A percentile compares a stretch with the other conserved stretches of the same genome.
phyloP scores from a whole-genome alignment of 176 grass and related monocot species.

The Rhipidocladum racemiflorum region DNA sequence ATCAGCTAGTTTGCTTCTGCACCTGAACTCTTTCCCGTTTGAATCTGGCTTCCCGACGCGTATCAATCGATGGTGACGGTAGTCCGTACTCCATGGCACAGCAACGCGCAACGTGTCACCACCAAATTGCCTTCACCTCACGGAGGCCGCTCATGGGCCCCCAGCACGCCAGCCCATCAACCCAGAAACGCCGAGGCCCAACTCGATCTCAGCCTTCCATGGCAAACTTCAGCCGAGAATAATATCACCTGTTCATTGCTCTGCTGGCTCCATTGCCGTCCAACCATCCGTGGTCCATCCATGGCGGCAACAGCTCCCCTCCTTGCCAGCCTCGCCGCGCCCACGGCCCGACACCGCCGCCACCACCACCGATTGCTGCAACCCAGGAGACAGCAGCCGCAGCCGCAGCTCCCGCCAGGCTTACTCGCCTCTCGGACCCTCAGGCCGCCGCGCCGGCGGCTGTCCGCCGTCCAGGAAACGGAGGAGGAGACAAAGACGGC shows the following conservation, averaged over 20 bases:
- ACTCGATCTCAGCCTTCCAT: slow-evolving; percentile 24
- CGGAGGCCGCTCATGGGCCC: background rate
- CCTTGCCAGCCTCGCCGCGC: slow-evolving; percentile 32
- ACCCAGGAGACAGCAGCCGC: background rate
- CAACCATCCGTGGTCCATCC: slow-evolving; percentile 11
- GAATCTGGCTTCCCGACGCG: background rate
- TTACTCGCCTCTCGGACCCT: background rate
- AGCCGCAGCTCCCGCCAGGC: background rate
- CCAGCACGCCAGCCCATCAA: background rate
- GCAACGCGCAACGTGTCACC: slow-evolving; percentile 37
- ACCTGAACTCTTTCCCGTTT: background rate
- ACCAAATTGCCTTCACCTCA: slow-evolving; percentile 24
- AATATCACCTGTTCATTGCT: background rate
- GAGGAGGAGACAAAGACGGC: slow-evolving; percentile 50
- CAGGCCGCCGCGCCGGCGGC: slow-evolving; percentile 13
- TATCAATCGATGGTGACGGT: too few species aligned
- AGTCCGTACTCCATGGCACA: slow-evolving; percentile 11
- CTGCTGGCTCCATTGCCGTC: background rate
- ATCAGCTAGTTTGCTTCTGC: background rate
- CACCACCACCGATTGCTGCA: background rate
- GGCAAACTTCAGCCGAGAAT: background rate
- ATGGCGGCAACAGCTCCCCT: slow-evolving; percentile 63
- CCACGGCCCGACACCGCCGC: background rate
- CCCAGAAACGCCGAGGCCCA: background rate
- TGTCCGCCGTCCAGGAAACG: slow-evolving; percentile 59